Conservation (phyloP, 129 eudicot genomes). For the Pittosporum tobira region DNA sequence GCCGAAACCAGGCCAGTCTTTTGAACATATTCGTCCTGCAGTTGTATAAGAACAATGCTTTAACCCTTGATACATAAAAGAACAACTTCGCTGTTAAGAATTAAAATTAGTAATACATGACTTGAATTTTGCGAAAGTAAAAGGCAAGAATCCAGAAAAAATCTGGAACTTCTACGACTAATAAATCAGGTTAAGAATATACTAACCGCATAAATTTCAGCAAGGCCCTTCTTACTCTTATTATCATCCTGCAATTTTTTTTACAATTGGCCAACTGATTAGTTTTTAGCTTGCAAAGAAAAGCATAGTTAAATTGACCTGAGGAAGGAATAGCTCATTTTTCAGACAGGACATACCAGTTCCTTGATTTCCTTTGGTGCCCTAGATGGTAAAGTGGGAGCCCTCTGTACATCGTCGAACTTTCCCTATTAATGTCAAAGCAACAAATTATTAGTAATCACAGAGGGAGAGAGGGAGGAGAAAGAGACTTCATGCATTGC, state of each 20-base stretch:
- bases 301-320: not conserved
- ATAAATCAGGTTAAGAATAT: not conserved
- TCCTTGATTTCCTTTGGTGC: conserved; percentile 75
- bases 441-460: conserved; percentile 3
- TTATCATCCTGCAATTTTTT: conserved; percentile 65
- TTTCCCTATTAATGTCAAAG: conserved; percentile 32
- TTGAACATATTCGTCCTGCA: conserved; percentile 88
- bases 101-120: not conserved
- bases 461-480: conserved; percentile 3
- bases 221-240: conserved; percentile 94
- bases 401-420: conserved; percentile 80
- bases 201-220: conserved; percentile 83
- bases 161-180: not conserved
- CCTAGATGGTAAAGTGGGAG: conserved; percentile 39
- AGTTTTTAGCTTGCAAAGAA: not conserved
- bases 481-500: too few species aligned
- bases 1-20: conserved; percentile 76
- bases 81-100: not conserved
- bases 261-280: not conserved
- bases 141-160: not conserved
- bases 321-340: not conserved
- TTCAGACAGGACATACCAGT: conserved; percentile 40
- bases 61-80: not conserved
- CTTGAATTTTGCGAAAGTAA: not conserved
- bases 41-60: conserved; percentile 2